These are phyloP conservation scores for Niveomyces coronatus DNA, from an alignment of 2,329 filamentous ascomycete species.

Conservation along the genomic window DNA sequence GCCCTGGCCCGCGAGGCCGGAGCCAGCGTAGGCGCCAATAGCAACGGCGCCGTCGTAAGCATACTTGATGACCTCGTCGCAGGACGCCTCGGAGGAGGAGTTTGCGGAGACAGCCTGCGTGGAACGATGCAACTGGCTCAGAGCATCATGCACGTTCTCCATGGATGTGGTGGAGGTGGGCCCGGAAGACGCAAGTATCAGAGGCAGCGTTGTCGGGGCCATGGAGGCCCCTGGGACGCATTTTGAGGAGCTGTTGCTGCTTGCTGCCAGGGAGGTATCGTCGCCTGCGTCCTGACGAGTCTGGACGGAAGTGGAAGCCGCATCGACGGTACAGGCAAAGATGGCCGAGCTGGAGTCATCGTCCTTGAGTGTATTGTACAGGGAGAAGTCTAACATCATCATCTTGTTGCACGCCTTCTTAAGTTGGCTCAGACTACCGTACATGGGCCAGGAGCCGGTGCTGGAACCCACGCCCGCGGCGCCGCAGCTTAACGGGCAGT, in stretches of 20 bases:
- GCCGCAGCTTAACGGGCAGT: background rate
- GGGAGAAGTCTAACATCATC: constrained; percentile 1
- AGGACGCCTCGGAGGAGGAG: background rate
- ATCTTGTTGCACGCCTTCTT: background rate
- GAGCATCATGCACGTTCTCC: background rate
- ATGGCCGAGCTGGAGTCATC: background rate
- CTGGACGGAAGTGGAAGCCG: too few species aligned
- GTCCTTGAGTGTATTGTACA: background rate
- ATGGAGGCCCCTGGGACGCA: background rate
- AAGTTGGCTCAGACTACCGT: background rate
- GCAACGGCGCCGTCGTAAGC: constrained; percentile 19
- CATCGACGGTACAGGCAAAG: background rate
- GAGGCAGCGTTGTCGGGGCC: background rate
- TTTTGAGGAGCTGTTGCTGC: background rate
- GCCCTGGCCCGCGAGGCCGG: constrained; percentile 15
- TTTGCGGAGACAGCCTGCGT: background rate
- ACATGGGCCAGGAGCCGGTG: background rate
- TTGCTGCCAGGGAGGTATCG: too few species aligned
- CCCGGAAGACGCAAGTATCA: background rate
- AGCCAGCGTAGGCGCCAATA: constrained; percentile 27
- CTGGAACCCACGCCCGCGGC: background rate
- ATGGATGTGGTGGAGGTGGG: background rate
- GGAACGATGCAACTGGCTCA: background rate
- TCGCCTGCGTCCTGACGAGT: too few species aligned
- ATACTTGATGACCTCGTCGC: constrained; percentile 19